Percentiles rank a stretch among this genome's conserved stretches.
Conservation (phyloP, 2,329 filamentous ascomycete genomes). For the Camillea tinctor region DNA sequence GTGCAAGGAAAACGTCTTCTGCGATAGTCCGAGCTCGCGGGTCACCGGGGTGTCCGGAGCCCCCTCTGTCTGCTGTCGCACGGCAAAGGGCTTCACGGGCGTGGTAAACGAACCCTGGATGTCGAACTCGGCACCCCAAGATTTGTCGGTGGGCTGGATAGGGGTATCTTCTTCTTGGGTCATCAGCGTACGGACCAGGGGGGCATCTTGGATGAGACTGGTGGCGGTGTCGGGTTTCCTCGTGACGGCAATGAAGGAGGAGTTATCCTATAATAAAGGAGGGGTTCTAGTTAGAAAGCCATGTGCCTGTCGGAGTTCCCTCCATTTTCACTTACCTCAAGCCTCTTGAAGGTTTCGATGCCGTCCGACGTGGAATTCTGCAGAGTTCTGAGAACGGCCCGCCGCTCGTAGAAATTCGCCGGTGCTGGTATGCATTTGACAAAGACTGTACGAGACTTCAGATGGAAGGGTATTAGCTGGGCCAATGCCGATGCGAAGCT, state of each 20-base stretch:
- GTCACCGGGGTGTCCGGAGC: constrained; percentile 19
- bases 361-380: constrained; percentile 33
- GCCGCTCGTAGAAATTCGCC: constrained; percentile 51
- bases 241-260: constrained; percentile 51
- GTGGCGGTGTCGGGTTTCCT: constrained; percentile 38
- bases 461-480: constrained; percentile 27
- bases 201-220: constrained; percentile 44
- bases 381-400: constrained; percentile 52
- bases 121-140: constrained; percentile 25
- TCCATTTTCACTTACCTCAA: constrained; percentile 32
- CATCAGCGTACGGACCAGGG: constrained; percentile 45
- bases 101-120: constrained; percentile 24
- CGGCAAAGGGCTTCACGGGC: constrained; percentile 24
- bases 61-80: constrained; percentile 6
- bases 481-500: constrained; percentile 24
- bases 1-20: constrained; percentile 29
- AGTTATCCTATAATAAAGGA: constrained; percentile 38
- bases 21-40: constrained; percentile 20
- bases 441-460: constrained; percentile 39
- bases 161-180: constrained; percentile 12
- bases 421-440: constrained; percentile 53
- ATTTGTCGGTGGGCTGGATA: constrained; percentile 14
- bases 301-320: not conserved
- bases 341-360: constrained; percentile 53
- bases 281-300: not conserved